A percentile compares a stretch with the other conserved stretches of the same genome.
phyloP scores from a whole-genome alignment of 2,329 filamentous ascomycete species.

The Arthrobotrys pseudoclavata region DNA sequence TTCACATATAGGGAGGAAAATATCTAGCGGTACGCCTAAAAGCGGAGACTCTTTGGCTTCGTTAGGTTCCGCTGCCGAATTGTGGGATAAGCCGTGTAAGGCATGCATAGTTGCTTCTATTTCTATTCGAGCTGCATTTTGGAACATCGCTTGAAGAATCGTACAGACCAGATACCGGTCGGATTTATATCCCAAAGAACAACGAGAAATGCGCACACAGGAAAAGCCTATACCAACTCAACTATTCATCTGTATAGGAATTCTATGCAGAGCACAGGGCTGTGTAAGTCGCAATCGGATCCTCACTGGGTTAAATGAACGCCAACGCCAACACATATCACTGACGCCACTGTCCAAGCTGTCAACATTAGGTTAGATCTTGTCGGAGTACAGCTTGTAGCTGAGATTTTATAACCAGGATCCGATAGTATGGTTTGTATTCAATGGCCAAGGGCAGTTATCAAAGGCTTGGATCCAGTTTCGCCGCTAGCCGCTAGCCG shows the following conservation, averaged over 20 bases:
- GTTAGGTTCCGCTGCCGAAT: neutral
- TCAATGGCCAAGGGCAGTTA: neutral
- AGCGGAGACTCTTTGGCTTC: neutral
- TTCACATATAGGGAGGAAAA: neutral
- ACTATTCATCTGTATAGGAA: neutral
- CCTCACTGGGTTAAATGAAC: neutral
- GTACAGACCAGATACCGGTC: neutral
- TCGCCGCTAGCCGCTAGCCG: neutral
- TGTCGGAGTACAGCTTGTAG: neutral
- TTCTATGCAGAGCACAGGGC: neutral
- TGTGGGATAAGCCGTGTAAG: neutral
- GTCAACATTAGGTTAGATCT: neutral
- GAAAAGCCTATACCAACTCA: neutral
- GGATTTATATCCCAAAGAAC: neutral
- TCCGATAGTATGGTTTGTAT: neutral
- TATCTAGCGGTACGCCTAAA: slow-evolving; percentile 1
- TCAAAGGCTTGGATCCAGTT: neutral
- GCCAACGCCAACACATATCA: slow-evolving; percentile 14
- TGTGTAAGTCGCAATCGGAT: neutral
- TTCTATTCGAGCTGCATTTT: neutral
- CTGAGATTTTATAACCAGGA: neutral
- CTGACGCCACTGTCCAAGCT: neutral
- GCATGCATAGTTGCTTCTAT: neutral
- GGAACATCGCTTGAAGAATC: neutral
- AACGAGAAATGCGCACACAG: slow-evolving; percentile 4